Evolutionary conservation across 495 filamentous ascomycete genomes (phyloP), one percentile per base, ranked within the genome.

Genomic region (Aspergillus nidulans): DNA sequence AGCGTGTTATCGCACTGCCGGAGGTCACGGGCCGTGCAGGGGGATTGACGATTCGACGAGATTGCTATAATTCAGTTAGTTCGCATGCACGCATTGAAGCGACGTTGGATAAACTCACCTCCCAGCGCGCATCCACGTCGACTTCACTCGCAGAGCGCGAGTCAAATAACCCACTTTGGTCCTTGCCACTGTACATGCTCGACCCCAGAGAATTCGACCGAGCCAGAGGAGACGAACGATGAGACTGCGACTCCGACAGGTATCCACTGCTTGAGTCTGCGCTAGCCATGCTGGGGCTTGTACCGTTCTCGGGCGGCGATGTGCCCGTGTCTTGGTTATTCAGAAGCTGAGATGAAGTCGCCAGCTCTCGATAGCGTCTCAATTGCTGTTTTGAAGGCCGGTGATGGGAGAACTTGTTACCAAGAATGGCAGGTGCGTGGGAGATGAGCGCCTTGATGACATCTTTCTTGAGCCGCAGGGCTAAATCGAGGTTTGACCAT

Each of bases 401-500:
- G 64, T 95, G 91, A 59, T 91, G 89, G 23, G 86, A 88, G 68
- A 98, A 86, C 64, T 98, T 98, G 76, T 98, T 98, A 46, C 94
- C 89, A 54, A 98, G 87, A 62, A 98, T 97, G 46, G 95, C 92
- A 20, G 92, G 92, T 2, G 92, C 89, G 68, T 98, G 94, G 25
- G 90, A 92, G 63, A 98, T 92, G 19, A 98, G 80, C 1, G 95
- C 95, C 63, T 87, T 86, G 68, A 95, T 94, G 59, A 97, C 88
- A 51, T 95, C 91, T 59, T 88, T 90, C 78, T 99, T 97, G 42
- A 99, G 75, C 18, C 88, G 86, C 46, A 97, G 75, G 1, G 92
- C 91, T 10, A 99, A 82, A 58, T 99, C 94, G 7, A 97, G 83
- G 67, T 97, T 97, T 16, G 92, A 97, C 94, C 94, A 99, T 9